phyloP scores from a whole-genome alignment of 306 rosid genomes.

The Cicer chorassanicum region DNA sequence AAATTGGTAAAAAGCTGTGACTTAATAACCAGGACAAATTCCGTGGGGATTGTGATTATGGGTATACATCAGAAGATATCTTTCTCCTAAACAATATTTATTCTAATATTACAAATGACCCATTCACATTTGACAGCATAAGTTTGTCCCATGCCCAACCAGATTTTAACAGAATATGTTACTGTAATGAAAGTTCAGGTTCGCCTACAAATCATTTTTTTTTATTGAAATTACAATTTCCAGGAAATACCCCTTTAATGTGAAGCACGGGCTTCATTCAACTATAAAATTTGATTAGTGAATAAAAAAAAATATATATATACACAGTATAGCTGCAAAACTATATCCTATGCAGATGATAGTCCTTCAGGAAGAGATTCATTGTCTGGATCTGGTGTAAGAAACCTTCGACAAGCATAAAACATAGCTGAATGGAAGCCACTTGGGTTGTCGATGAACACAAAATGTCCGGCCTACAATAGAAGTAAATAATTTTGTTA shows the following conservation, averaged over 20 bases:
- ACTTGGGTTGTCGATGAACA: constrained; percentile 78
- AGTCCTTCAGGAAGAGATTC: constrained; percentile 80
- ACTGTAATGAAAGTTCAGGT: not conserved
- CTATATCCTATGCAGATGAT: constrained; percentile 55
- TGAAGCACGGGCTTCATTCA: constrained; percentile 20
- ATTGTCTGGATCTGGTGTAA: constrained; percentile 56
- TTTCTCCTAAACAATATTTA: not conserved
- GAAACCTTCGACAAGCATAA: constrained; percentile 79
- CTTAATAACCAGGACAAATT: not conserved
- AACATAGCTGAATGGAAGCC: constrained; percentile 83
- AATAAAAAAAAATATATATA: constrained; percentile 3
- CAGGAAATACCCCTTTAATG: constrained; percentile 20
- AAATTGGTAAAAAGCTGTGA: not conserved
- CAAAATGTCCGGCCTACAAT: constrained; percentile 89
- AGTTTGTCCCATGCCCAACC: not conserved
- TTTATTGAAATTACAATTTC: constrained; percentile 26
- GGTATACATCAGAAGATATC: constrained; percentile 1
- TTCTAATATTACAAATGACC: not conserved
- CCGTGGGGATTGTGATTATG: not conserved
- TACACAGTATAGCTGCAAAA: constrained; percentile 1
- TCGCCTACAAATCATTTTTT: not conserved
- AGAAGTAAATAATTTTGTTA: constrained; percentile 14
- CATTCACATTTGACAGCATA: constrained; percentile 8
- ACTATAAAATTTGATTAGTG: not conserved
- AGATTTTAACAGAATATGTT: constrained; percentile 21